phyloP scores from a whole-genome alignment of 169 alveolate genomes.

The Eimeria praecox region DNA sequence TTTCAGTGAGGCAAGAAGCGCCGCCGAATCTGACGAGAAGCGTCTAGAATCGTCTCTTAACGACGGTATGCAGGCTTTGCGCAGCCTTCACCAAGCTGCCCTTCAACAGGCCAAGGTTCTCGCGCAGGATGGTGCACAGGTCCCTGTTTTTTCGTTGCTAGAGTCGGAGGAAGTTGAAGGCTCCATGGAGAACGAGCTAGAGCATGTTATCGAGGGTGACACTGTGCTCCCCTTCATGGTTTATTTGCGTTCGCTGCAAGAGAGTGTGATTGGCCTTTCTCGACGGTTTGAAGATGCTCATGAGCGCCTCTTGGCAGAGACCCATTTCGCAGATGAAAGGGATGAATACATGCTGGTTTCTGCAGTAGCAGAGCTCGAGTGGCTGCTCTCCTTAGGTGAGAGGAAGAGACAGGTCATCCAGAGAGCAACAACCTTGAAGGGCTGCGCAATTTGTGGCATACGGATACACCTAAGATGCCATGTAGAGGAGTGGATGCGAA shows the following conservation, averaged over 20 bases:
- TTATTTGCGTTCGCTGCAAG: slow-evolving; percentile 12
- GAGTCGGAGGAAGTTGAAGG: neutral
- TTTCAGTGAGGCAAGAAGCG: neutral
- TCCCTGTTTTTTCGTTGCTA: neutral
- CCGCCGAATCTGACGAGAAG: neutral
- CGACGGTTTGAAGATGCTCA: neutral
- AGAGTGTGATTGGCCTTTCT: slow-evolving; percentile 5
- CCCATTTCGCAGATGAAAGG: neutral
- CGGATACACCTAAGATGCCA: neutral
- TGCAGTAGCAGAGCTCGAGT: slow-evolving; percentile 13
- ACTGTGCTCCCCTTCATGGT: neutral
- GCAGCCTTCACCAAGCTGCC: neutral
- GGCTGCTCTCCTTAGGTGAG: neutral
- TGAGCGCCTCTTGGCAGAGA: neutral
- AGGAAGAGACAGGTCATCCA: neutral
- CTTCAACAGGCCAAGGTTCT: slow-evolving; percentile 12
- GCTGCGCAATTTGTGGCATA: slow-evolving; percentile 9
- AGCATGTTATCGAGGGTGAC: neutral
- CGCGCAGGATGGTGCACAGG: neutral
- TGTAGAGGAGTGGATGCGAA: slow-evolving; percentile 8
- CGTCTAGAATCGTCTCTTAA: neutral
- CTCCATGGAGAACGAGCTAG: neutral
- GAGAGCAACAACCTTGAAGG: slow-evolving; percentile 15
- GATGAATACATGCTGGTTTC: neutral
- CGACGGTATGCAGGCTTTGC: neutral